Base-by-base conservation (phyloP, 495 filamentous ascomycete species). In the Elaphomyces granulatus region DNA sequence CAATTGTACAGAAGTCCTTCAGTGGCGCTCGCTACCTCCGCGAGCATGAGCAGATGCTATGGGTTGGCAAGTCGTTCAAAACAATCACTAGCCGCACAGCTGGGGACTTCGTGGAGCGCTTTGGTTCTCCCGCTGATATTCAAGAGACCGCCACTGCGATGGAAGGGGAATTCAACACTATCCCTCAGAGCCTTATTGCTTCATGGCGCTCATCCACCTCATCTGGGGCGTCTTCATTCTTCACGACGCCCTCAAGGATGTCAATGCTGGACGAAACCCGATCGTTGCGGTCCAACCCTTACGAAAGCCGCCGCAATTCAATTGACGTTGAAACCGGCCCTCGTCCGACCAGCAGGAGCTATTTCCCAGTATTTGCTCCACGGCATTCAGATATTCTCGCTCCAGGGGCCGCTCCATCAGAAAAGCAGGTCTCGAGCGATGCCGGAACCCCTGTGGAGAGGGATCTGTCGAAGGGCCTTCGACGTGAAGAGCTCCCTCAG, bases 11-110 rank as follows among this genome's bases (percentile, higher is more conserved):
- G 37, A 71, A 71, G 39, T 70, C 64, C 9, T 80, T 81, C 54
- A 68, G 67, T 20, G 70, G 70, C 3, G 71, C 77, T 32, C 61
- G 77, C 0, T 81, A 80, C 44, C 65, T 80, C 10, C 66, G 76
- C 18, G 76, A 80, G 50, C 76, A 80, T 49, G 76, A 80, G 51
- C 76, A 80, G 51, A 78, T 78, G 75, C 67, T 77, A 15, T 79
- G 75, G 75, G 68, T 77, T 23, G 70, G 70, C 23, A 77, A 77
- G 50, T 54, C 56, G 6, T 48, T 48, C 17, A 64, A 64, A 36
- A 49, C 58, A 43, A 65, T 62, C 55, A 54, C 58, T 30, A 57
- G 40, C 15, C 53, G 58, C 10, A 43, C 45, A 6, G 50, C 46
- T 8, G 59, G 48, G 28, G 45, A 48, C 20, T 39, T 46, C 4